Conservation (phyloP, 2,329 filamentous ascomycete species). For the Clathrospora elynae region DNA sequence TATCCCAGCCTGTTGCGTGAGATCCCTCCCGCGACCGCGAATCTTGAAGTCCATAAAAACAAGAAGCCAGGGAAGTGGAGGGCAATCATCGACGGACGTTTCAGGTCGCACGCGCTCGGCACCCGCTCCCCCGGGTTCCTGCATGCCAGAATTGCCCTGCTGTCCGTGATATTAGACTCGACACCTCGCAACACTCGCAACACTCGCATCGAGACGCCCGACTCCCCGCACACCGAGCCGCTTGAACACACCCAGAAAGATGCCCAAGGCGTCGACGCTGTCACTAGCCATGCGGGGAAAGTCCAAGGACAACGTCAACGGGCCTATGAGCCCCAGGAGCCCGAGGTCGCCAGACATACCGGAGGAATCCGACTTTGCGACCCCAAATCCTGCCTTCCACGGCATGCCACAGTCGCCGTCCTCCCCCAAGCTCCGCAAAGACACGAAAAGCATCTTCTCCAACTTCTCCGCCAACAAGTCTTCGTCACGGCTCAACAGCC, state of each 20-base stretch:
- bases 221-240: slow-evolving; percentile 23
- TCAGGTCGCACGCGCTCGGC: slow-evolving; percentile 32
- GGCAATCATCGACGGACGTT: slow-evolving; percentile 8
- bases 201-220: slow-evolving; percentile 30
- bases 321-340: slow-evolving; percentile 43
- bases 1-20: slow-evolving; percentile 33
- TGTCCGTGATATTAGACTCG: slow-evolving; percentile 28
- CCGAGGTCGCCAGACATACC: slow-evolving; percentile 38
- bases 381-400: slow-evolving; percentile 40
- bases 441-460: slow-evolving; percentile 53
- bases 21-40: slow-evolving; percentile 20
- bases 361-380: slow-evolving; percentile 31
- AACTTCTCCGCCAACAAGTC: slow-evolving; percentile 57
- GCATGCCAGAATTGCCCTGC: slow-evolving; percentile 25
- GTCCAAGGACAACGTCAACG: slow-evolving; percentile 32
- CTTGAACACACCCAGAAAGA: slow-evolving; percentile 42
- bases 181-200: slow-evolving; percentile 34
- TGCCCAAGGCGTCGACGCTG: slow-evolving; percentile 48
- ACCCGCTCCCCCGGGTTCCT: slow-evolving; percentile 21
- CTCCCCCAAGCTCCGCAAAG: slow-evolving; percentile 46
- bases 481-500: slow-evolving; percentile 49
- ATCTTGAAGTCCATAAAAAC: slow-evolving; percentile 7
- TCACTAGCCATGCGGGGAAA: slow-evolving; percentile 46
- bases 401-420: slow-evolving; percentile 42
- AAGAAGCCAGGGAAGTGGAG: slow-evolving; percentile 9